Evolutionary conservation across 2,329 filamentous ascomycete species (phyloP).

Genomic region (Raffaelea albimanens): DNA sequence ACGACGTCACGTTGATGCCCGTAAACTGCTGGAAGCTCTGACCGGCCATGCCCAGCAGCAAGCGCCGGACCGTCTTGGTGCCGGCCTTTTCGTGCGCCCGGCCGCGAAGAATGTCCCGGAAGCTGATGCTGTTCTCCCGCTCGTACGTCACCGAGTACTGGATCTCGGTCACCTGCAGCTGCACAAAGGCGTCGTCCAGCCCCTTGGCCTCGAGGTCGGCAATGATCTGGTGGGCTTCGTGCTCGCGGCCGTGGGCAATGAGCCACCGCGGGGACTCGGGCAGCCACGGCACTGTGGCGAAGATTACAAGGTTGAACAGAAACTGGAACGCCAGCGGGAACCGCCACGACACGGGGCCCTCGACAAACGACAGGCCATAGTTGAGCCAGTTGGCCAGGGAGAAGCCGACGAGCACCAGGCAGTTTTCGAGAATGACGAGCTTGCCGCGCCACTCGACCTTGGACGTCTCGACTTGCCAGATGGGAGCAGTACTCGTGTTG

Average conservation of each 20-base stretch:
- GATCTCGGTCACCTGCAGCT: slow-evolving; percentile 39
- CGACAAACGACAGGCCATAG: slow-evolving; percentile 45
- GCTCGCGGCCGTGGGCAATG: slow-evolving; percentile 29
- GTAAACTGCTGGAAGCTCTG: slow-evolving; percentile 22
- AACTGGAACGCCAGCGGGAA: slow-evolving; percentile 53
- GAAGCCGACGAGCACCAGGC: slow-evolving; percentile 47
- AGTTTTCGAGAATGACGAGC: slow-evolving; percentile 51
- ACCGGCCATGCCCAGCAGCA: too few relatives aligned
- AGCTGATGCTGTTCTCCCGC: slow-evolving; percentile 15
- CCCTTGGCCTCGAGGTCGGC: slow-evolving; percentile 28
- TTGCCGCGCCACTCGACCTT: slow-evolving; percentile 47
- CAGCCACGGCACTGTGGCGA: slow-evolving; percentile 39
- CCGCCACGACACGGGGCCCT: slow-evolving; percentile 42
- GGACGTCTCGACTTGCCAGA: slow-evolving; percentile 53
- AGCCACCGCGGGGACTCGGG: slow-evolving; percentile 43
- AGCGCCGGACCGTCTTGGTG: too few relatives aligned
- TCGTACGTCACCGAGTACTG: slow-evolving; percentile 45
- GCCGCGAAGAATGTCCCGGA: slow-evolving; percentile 15
- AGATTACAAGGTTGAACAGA: slow-evolving; percentile 48
- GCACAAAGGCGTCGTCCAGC: slow-evolving; percentile 41
- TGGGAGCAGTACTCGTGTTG: too few relatives aligned
- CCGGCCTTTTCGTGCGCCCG: too few relatives aligned
- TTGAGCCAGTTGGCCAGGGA: slow-evolving; percentile 53
- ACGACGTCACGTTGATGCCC: slow-evolving; percentile 18
- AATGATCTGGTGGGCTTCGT: slow-evolving; percentile 34